Evolutionary conservation across 2,329 filamentous ascomycete species (phyloP).

Genomic region (Falciphora oryzae): DNA sequence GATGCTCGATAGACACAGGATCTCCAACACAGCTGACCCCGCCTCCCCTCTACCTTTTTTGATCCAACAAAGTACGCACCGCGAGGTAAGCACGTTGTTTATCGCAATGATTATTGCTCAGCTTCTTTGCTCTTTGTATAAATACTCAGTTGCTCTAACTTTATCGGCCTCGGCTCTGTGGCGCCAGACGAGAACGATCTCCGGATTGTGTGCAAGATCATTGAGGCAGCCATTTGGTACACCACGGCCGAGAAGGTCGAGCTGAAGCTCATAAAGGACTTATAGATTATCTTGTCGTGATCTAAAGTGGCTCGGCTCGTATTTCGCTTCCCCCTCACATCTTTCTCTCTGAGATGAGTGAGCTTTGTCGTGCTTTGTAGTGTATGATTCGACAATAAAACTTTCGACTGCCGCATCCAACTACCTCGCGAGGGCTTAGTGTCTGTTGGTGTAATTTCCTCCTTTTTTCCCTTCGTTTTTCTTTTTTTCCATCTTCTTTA

Average conservation of each 20-base stretch:
- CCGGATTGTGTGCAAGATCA: conserved; percentile 59
- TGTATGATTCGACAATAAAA: too few species aligned
- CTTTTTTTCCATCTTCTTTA: neutral
- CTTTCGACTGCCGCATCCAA: too few species aligned
- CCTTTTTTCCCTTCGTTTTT: neutral
- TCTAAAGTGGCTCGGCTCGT: neutral
- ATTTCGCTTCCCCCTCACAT: too few species aligned
- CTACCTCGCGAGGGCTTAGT: neutral
- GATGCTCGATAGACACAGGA: neutral
- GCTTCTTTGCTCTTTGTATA: neutral
- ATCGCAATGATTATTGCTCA: neutral
- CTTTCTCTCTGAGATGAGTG: too few species aligned
- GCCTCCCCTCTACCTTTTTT: neutral
- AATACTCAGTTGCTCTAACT: too few species aligned
- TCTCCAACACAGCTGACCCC: neutral
- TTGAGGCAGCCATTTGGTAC: conserved; percentile 70
- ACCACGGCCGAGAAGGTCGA: conserved; percentile 41
- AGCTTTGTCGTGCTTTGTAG: too few species aligned
- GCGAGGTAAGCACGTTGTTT: conserved; percentile 36
- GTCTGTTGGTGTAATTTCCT: neutral
- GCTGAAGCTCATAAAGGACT: conserved; percentile 12
- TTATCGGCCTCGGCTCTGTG: too few species aligned
- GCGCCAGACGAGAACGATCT: conserved; percentile 56
- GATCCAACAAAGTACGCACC: conserved; percentile 56
- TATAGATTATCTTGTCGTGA: neutral